Conservation (phyloP, 2,329 filamentous ascomycete genomes). For the Cyphellophora europaea region DNA sequence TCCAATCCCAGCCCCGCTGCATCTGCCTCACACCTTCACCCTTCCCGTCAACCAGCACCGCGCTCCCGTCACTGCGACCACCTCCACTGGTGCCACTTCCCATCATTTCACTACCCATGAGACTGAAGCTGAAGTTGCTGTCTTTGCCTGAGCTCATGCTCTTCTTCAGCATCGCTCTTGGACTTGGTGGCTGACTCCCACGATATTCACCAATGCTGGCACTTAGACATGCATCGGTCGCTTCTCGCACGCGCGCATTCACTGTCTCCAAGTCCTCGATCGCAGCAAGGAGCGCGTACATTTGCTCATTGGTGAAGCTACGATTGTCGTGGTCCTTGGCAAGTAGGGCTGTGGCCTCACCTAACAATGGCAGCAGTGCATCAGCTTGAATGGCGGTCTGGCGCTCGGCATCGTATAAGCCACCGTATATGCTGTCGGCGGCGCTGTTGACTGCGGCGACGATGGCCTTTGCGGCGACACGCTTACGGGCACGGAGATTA, state of each 20-base stretch:
- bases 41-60: slow-evolving; percentile 32
- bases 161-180: slow-evolving; percentile 59
- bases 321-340: slow-evolving; percentile 43
- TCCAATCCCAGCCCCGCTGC: slow-evolving; percentile 66
- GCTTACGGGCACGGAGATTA: slow-evolving; percentile 47
- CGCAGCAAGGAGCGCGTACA: slow-evolving; percentile 65
- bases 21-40: slow-evolving; percentile 25
- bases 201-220: slow-evolving; percentile 64
- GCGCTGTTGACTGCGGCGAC: slow-evolving; percentile 78
- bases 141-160: slow-evolving; percentile 46
- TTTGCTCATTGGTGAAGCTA: slow-evolving; percentile 60
- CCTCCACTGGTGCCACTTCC: slow-evolving; percentile 47
- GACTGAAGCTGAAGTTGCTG: slow-evolving; percentile 51
- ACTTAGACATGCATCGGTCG: slow-evolving; percentile 69
- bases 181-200: slow-evolving; percentile 48
- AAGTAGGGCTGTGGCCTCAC: slow-evolving; percentile 71
- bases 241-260: slow-evolving; percentile 58
- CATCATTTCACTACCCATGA: slow-evolving; percentile 67
- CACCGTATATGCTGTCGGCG: slow-evolving; percentile 83
- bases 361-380: slow-evolving; percentile 71
- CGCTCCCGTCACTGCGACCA: slow-evolving; percentile 44
- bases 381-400: slow-evolving; percentile 84
- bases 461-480: slow-evolving; percentile 63
- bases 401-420: slow-evolving; percentile 70
- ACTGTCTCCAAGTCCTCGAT: slow-evolving; percentile 74